Base-by-base conservation (phyloP, 176 grass and related monocot genomes). In the Hordeum marinum region DNA sequence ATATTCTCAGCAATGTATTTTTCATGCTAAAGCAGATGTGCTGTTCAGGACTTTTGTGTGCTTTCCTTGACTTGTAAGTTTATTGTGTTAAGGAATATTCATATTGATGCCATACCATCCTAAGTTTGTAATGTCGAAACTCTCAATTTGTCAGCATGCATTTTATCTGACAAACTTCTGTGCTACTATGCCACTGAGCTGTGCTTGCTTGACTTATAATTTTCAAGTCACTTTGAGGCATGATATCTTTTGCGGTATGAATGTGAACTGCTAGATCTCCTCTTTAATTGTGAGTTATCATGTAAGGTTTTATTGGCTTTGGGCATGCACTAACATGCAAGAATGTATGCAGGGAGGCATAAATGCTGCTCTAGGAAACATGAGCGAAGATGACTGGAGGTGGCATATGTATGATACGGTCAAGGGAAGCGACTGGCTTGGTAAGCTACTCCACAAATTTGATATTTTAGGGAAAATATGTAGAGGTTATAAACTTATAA, bases 351-450 rank as follows among this genome's bases (percentile, higher is more conserved):
- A 98, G 95, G 95, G 92, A 80, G 95, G 95, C 78, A 98, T 98
- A 83, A 98, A 98, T 87, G 95, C 95, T 45, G 95, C 95, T 54
- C 89, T 98, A 55, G 95, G 95, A 91, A 98, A 98, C 88, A 98
- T 98, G 95, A 75, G n/a, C n/a, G 95, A 98, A 90, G 95, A 98
- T 91, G 95, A 98, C 81, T 98, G 95, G 95, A 98, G 95, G 80
- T 98, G 95, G 95, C 95, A 98, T 88, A 98, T 98, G 92, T 98
- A 98, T 91, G 95, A 98, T 72, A 98, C 95, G 23, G 95, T 98
- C 62, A 98, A 98, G 73, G 95, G 95, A 81, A 98, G 95, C 25
- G 95, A 98, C 73, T 98, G 95, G 95, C 87, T 93, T 20, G 92
- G 95, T 98, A 93, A 83, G 77, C 75, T 83, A 76, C 46, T 61